Evolutionary conservation across 768 basidiomycete genomes (phyloP).

Genomic region (Russula compacta): DNA sequence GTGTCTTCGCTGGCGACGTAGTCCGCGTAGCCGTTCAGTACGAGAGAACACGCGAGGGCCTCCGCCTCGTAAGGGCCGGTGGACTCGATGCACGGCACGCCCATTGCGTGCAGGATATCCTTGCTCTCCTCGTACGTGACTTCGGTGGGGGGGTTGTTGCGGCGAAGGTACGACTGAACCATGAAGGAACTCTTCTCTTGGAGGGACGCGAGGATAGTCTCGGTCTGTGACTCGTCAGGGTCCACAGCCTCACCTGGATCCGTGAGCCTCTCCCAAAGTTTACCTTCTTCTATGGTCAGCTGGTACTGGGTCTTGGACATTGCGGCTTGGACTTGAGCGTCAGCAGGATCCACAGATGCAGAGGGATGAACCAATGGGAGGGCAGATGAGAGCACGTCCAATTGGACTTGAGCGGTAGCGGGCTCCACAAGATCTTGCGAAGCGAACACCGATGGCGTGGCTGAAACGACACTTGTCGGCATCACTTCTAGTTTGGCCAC

Average conservation of each 20-base stretch:
- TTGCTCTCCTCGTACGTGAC: constrained; percentile 64
- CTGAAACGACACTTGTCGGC: constrained; percentile 25
- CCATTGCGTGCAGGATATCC: constrained; percentile 67
- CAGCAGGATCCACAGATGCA: neutral
- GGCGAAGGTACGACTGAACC: constrained; percentile 55
- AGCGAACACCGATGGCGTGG: neutral
- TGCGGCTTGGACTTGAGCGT: constrained; percentile 9
- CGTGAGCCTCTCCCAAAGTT: constrained; percentile 22
- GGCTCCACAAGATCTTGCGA: neutral
- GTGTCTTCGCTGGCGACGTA: constrained; percentile 90
- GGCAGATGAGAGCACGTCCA: constrained; percentile 1
- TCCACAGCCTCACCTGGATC: neutral
- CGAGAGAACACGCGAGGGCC: constrained; percentile 73
- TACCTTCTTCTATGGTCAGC: constrained; percentile 23
- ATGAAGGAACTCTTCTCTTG: constrained; percentile 46
- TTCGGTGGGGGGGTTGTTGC: constrained; percentile 50
- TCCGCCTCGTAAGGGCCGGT: constrained; percentile 74
- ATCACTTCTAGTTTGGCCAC: constrained; percentile 37
- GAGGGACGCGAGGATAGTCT: constrained; percentile 28
- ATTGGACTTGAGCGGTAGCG: neutral
- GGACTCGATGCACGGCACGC: constrained; percentile 67
- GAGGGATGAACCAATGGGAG: neutral
- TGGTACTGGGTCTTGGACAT: constrained; percentile 24
- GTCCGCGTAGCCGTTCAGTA: constrained; percentile 66
- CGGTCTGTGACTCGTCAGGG: constrained; percentile 21